Conservation (phyloP, 495 filamentous ascomycete genomes). For the Penicilliopsis zonata region DNA sequence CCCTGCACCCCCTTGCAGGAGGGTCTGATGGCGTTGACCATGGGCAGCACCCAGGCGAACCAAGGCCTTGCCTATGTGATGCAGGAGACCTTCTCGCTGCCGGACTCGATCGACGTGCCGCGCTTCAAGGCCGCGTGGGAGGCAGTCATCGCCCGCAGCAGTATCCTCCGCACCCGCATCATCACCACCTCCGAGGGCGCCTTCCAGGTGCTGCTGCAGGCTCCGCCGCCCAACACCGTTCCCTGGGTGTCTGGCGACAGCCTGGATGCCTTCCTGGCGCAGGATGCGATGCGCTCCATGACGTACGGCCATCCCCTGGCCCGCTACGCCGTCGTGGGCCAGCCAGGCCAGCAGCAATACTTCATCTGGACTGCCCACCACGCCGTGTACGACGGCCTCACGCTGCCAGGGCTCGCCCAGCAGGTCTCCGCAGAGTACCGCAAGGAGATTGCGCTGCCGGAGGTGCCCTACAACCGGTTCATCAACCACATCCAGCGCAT, state of each 20-base stretch:
- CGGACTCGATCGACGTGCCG: background rate
- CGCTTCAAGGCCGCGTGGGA: constrained; percentile 25
- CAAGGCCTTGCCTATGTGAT: no score
- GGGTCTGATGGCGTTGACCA: constrained; percentile 39
- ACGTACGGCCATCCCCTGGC: background rate
- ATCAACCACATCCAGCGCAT: no score
- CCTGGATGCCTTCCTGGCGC: background rate
- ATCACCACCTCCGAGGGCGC: no score
- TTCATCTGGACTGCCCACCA: constrained; percentile 31
- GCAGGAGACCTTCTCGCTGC: no score
- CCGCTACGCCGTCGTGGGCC: background rate
- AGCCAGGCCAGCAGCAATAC: no score
- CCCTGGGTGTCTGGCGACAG: background rate
- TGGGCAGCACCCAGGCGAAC: no score
- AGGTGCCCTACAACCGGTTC: no score
- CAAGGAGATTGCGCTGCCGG: no score
- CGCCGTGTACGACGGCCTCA: constrained; percentile 48
- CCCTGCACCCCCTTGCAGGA: constrained; percentile 50
- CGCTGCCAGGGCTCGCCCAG: constrained; percentile 17
- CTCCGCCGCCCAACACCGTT: background rate
- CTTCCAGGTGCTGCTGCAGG: no score
- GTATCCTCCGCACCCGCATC: constrained; percentile 29
- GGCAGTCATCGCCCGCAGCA: constrained; percentile 8
- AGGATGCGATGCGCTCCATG: background rate
- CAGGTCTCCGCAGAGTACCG: no score